A percentile compares a stretch with the other conserved stretches of the same genome.
Evolutionary conservation across 106 monocot genomes (phyloP).

Genomic region (Alisma plantagoaquatica): DNA sequence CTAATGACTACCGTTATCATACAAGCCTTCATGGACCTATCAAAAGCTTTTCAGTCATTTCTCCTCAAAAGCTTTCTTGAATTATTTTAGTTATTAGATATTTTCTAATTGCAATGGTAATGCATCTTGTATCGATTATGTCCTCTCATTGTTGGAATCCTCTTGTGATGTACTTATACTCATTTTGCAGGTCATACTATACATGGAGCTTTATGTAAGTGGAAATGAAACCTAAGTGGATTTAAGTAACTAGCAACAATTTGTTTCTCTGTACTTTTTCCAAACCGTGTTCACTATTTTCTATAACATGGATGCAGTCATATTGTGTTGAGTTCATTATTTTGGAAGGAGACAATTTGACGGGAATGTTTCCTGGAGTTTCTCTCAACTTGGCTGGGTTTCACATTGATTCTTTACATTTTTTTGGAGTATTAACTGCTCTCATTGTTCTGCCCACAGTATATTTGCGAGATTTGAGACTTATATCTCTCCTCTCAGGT

Average conservation of each 20-base stretch:
- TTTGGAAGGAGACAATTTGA: slow-evolving; percentile 91
- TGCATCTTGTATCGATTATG: too few relatives aligned
- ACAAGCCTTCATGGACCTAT: too few relatives aligned
- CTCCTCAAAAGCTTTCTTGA: too few relatives aligned
- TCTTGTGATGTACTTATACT: too few relatives aligned
- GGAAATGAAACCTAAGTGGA: too few relatives aligned
- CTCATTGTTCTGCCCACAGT: slow-evolving; percentile 82
- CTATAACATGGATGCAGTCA: slow-evolving; percentile 46
- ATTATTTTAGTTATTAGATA: too few relatives aligned
- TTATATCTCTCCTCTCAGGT: slow-evolving; percentile 85
- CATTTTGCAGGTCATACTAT: slow-evolving; percentile 64
- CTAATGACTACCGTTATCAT: too few relatives aligned
- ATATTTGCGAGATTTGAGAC: slow-evolving; percentile 62
- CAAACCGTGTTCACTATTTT: background rate
- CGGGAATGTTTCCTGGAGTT: slow-evolving; percentile 61
- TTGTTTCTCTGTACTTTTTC: background rate
- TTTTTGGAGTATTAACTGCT: slow-evolving; percentile 70
- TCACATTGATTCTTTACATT: slow-evolving; percentile 58
- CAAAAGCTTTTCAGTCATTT: too few relatives aligned
- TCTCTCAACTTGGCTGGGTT: slow-evolving; percentile 47
- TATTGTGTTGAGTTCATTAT: slow-evolving; percentile 96
- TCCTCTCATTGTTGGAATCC: too few relatives aligned
- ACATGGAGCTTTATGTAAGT: slow-evolving; percentile 96
- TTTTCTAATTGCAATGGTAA: too few relatives aligned
- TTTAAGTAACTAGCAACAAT: too few relatives aligned